Base-by-base conservation (phyloP, 2,329 filamentous ascomycete genomes). In the Alternaria consortialis region DNA sequence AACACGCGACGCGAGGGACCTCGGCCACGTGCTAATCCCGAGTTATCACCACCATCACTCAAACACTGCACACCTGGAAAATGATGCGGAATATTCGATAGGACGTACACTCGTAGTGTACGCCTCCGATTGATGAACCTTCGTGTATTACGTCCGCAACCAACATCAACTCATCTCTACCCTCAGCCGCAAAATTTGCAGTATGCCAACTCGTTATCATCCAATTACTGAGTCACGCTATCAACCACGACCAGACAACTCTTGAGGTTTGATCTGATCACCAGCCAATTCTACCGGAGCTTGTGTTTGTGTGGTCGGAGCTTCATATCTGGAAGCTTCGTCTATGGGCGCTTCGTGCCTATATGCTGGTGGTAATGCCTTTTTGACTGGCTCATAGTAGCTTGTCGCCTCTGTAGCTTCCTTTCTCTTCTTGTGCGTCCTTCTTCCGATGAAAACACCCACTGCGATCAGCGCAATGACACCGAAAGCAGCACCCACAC, bases 351-450 rank as follows among this genome's bases (percentile, higher is more conserved):
- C 44, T 25, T 48, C 44, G 44, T 50, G 20, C 31, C 46, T 50
- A 36, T 36, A 50, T 12, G 7, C 31, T 11, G 31, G 23, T n/a
- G 31, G 29, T 15, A 50, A n/a, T 36, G 20, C 31, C 23, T 2
- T 13, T 36, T 50, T 50, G 20, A 23, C 46, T n/a, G 46, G 46
- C 13, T 50, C 31, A 12, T 50, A 36, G 31, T 50, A 50, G 46
- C 17, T 50, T 27, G 17, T 36, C 46, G 20, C 23, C 20, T 50
- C 46, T 25, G 31, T 11, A 1, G 12, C 23, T 11, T 50, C 31
- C 13, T 50, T 50, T 2, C 15, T 36, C 31, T 50, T 50, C 17
- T 50, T 50, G 7, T 50, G 32, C 23, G 46, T 25, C 46, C 46
- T 5, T 36, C 31, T 50, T n/a, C 46, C 46, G 13, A 50, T 36